A percentile compares a stretch with the other conserved stretches of the same genome.
These are phyloP conservation scores for Solanum aculeatissimum DNA, from an alignment of 305 asterid species.

Conservation along the genomic window DNA sequence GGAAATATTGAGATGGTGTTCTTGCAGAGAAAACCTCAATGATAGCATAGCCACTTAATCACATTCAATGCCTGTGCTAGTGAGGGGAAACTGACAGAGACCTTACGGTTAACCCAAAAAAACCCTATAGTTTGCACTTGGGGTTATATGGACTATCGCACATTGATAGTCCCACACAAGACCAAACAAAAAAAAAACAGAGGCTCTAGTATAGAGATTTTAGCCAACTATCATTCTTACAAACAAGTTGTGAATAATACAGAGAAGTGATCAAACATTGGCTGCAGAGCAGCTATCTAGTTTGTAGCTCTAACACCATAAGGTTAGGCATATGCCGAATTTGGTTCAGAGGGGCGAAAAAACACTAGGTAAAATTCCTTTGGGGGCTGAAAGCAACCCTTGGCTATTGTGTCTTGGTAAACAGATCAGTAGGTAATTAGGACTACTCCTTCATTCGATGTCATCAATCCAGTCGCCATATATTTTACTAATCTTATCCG, in stretches of 20 bases:
- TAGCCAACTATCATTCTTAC: not conserved
- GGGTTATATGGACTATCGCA: not conserved
- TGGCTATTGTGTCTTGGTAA: not conserved
- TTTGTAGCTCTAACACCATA: not conserved
- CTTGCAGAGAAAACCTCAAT: not conserved
- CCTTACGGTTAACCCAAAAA: not conserved
- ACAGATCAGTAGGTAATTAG: not conserved
- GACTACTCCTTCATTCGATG: slow-evolving; percentile 19
- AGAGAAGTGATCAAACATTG: not conserved
- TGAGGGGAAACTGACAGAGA: not conserved
- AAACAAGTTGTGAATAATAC: not conserved
- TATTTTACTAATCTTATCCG: slow-evolving; percentile 78
- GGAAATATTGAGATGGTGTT: not conserved
- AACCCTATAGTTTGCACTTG: not conserved
- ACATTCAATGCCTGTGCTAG: not conserved
- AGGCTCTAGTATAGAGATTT: not conserved
- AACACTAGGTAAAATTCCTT: not conserved
- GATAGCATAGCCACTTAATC: not conserved
- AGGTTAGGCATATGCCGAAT: not conserved
- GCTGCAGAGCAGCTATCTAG: not conserved
- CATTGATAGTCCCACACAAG: not conserved
- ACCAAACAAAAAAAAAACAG: not conserved
- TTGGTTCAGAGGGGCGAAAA: not conserved
- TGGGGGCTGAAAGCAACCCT: not conserved
- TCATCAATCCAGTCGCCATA: slow-evolving; percentile 97